Conservation (phyloP, 2,329 filamentous ascomycete species). For the Cordyceps javanica region DNA sequence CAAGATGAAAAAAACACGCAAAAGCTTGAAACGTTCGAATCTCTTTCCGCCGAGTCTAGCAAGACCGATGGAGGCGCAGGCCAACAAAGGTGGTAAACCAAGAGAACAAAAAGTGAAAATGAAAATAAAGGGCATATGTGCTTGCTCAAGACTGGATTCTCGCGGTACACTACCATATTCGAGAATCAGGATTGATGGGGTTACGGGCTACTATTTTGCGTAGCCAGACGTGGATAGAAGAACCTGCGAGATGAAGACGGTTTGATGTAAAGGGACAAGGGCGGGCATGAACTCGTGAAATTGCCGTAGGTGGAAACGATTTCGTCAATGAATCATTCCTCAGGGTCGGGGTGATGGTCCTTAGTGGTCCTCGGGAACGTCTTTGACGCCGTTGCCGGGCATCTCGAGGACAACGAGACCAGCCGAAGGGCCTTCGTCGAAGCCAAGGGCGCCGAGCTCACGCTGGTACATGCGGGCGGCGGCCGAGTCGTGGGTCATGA, state of each 20-base stretch:
- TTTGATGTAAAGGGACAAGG: neutral
- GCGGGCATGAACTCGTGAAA: neutral
- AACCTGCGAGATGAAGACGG: neutral
- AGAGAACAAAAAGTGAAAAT: neutral
- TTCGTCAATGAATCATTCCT: neutral
- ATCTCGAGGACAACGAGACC: slow-evolving; percentile 37
- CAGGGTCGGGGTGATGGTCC: too few relatives aligned
- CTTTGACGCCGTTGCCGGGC: slow-evolving; percentile 30
- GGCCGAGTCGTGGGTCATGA: slow-evolving; percentile 41
- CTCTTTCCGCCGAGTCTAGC: neutral
- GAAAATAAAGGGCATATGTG: neutral
- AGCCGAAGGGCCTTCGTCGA: slow-evolving; percentile 34
- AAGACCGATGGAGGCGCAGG: neutral
- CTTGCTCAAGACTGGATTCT: neutral
- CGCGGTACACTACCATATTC: slow-evolving; percentile 6
- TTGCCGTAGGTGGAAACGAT: neutral
- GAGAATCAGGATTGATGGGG: neutral
- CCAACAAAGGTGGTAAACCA: neutral
- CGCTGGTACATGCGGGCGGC: slow-evolving; percentile 41
- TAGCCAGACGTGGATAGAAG: neutral
- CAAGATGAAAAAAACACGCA: neutral
- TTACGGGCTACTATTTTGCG: neutral
- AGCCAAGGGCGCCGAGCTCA: slow-evolving; percentile 39
- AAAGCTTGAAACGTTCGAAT: neutral
- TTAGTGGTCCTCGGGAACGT: slow-evolving; percentile 26